Percentiles rank a stretch among this genome's conserved stretches.
Evolutionary conservation across 148 eudicot genomes (phyloP).

Genomic region (Rhododendron simsii): DNA sequence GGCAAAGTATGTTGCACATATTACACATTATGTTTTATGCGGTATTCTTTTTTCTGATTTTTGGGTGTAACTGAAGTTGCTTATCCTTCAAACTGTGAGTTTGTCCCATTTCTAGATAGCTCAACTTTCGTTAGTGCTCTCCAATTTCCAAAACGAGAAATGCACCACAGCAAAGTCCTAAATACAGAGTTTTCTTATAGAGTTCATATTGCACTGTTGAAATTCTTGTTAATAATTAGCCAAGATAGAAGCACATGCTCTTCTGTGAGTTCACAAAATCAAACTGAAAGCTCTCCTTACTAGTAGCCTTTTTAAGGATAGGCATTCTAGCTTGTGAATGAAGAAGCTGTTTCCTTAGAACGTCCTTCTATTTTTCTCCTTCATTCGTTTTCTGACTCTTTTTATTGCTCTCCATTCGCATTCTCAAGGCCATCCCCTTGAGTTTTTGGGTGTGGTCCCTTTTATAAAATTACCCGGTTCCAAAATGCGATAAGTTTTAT

Average conservation of each 20-base stretch:
- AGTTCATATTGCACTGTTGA: not conserved
- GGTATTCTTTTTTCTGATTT: not conserved
- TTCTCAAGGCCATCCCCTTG: too few relatives aligned
- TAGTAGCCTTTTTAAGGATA: not conserved
- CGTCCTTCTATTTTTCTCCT: not conserved
- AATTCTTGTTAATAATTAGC: not conserved
- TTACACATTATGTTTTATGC: not conserved
- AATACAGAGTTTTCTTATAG: not conserved
- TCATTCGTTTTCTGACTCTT: not conserved
- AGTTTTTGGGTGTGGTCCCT: too few relatives aligned
- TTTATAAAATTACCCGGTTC: too few relatives aligned
- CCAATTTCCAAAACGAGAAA: not conserved
- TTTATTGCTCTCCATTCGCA: not conserved
- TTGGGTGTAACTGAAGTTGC: not conserved
- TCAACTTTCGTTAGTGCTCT: not conserved
- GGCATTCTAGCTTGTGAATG: not conserved
- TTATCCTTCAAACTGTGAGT: not conserved
- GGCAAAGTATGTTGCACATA: slow-evolving; percentile 60
- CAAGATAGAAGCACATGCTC: not conserved
- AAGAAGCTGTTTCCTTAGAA: not conserved
- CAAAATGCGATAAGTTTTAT: not conserved
- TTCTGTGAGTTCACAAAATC: not conserved
- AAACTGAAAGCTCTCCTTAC: not conserved
- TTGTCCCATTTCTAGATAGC: not conserved
- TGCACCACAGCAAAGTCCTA: not conserved